Evolutionary conservation across 1,284 basidiomycete genomes (phyloP).

Genomic region (Cryptococcus sp.): DNA sequence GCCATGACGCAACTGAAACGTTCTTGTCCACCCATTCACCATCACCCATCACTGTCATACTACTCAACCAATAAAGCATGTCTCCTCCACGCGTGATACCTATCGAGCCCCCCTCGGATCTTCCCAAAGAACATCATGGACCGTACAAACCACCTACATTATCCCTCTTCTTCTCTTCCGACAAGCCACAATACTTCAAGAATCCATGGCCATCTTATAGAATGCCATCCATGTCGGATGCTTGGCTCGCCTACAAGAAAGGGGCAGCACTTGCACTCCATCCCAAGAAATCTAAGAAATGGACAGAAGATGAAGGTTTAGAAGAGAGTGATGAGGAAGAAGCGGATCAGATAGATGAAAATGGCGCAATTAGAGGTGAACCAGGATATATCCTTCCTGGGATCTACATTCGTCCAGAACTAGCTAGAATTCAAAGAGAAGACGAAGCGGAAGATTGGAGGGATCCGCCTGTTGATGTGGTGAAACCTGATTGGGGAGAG

Average conservation of each 20-base stretch:
- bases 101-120: background rate
- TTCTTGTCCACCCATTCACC: too few species aligned
- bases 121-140: conserved; percentile 3
- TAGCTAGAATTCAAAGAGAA: conserved; percentile 24
- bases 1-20: too few species aligned
- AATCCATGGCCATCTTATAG: conserved; percentile 48
- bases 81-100: background rate
- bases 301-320: conserved; percentile 9
- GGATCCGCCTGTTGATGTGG: conserved; percentile 39
- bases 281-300: conserved; percentile 3
- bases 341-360: conserved; percentile 5
- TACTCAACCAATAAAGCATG: too few species aligned
- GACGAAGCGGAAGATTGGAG: conserved; percentile 44
- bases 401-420: conserved; percentile 32
- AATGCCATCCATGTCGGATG: conserved; percentile 31
- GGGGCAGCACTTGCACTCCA: conserved; percentile 41
- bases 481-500: conserved; percentile 31
- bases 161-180: background rate
- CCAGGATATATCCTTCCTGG: conserved; percentile 8
- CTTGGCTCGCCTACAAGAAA: conserved; percentile 37
- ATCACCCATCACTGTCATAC: too few species aligned
- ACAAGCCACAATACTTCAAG: conserved; percentile 29
- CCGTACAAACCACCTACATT: background rate
- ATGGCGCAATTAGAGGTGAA: conserved; percentile 8
- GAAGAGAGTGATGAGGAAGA: conserved; percentile 11